Percentiles rank a stretch among this genome's conserved stretches.
Evolutionary conservation across 257 asterid genomes (phyloP).

Genomic region (Gentiana dahurica): DNA sequence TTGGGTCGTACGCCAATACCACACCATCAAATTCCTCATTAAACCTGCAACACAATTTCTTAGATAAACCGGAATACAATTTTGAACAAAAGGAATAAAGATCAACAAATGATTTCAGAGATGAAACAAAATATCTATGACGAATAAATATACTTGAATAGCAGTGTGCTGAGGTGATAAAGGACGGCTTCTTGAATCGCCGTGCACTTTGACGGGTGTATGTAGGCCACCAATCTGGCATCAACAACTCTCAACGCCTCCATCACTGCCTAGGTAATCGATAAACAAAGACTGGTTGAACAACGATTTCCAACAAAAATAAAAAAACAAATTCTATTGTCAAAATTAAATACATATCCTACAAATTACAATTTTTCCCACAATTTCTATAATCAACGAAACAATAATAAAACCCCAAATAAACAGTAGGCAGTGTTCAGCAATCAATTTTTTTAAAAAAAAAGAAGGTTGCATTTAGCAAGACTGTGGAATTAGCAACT

Average conservation of each 20-base stretch:
- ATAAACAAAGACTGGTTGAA: no score
- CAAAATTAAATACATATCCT: no score
- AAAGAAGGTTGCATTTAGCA: no score
- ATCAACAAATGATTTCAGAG: not conserved
- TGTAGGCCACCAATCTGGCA: slow-evolving; percentile 39
- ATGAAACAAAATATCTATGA: not conserved
- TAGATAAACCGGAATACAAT: not conserved
- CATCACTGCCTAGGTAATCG: slow-evolving; percentile 19
- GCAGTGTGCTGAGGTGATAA: slow-evolving; percentile 55
- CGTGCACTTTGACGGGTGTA: slow-evolving; percentile 62
- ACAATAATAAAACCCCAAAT: no score
- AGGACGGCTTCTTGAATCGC: slow-evolving; percentile 37
- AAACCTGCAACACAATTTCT: slow-evolving; percentile 31
- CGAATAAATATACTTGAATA: slow-evolving; percentile 43
- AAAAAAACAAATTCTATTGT: no score
- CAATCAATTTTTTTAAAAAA: no score
- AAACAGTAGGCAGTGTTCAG: no score
- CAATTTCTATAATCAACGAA: no score
- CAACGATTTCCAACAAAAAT: no score
- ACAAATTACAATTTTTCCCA: no score
- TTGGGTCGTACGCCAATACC: slow-evolving; percentile 67
- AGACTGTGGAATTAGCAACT: no score
- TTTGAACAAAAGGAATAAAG: not conserved
- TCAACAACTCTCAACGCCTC: slow-evolving; percentile 49
- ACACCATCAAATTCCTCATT: slow-evolving; percentile 70